Conservation (phyloP, 1,284 basidiomycete species). For the Pholiota adiposa region DNA sequence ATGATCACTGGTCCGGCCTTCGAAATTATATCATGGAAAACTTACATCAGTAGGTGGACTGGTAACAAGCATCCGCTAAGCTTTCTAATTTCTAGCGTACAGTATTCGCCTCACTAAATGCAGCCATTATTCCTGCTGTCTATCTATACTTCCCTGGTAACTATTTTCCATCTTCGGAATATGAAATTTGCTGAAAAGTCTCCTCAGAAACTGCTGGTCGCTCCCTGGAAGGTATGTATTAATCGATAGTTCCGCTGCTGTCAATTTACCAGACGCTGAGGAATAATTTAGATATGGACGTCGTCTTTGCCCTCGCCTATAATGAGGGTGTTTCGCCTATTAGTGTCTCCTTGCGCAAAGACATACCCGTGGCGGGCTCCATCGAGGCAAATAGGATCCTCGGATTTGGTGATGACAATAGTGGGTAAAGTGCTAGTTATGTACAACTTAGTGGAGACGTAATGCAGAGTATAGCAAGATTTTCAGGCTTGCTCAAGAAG, state of each 20-base stretch:
- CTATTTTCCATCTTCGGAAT: background rate
- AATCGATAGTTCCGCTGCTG: background rate
- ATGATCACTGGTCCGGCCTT: slow-evolving; percentile 69
- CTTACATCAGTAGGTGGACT: slow-evolving; percentile 56
- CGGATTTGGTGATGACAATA: slow-evolving; percentile 33
- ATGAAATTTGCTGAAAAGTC: background rate
- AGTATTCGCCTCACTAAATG: slow-evolving; percentile 67
- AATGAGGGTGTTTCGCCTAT: slow-evolving; percentile 62
- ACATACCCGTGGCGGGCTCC: slow-evolving; percentile 57
- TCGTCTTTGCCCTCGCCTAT: slow-evolving; percentile 63
- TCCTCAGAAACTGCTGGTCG: slow-evolving; percentile 64
- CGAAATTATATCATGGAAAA: slow-evolving; percentile 62
- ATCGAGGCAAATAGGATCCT: slow-evolving; percentile 58
- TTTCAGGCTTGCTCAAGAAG: background rate
- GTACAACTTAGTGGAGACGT: too few species aligned
- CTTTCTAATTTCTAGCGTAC: background rate
- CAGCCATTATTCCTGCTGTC: slow-evolving; percentile 61
- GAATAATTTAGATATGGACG: slow-evolving; percentile 55
- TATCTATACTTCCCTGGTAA: slow-evolving; percentile 66
- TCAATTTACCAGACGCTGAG: background rate
- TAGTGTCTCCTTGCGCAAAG: slow-evolving; percentile 56
- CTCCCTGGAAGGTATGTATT: slow-evolving; percentile 64
- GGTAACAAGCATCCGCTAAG: background rate
- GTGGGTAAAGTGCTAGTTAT: background rate
- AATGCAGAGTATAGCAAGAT: too few species aligned